Base-by-base conservation (phyloP, 2,329 filamentous ascomycete species). In the Zymoseptoria tritici region DNA sequence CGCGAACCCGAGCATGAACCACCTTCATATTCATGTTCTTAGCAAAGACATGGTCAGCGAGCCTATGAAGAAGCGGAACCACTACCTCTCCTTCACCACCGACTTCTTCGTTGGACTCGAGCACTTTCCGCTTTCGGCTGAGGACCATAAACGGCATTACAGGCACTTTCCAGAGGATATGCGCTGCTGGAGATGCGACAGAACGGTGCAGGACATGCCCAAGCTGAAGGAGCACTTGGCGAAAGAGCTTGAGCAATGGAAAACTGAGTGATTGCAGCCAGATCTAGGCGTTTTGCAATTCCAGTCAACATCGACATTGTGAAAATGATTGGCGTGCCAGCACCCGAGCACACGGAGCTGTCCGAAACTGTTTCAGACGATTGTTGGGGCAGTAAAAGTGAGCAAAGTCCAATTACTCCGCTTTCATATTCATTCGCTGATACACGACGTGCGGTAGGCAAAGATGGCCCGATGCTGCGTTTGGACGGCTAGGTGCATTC, bases 81-180 rank as follows among this genome's bases (percentile, higher is more conserved):
- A 97, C 76, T 97, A 97, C 76, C 90, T 94, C 71, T 94, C 89
- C 64, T 97, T 97, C 75, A 85, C 84, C 31, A 95, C 92, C 56
- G 83, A 83, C 3, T 99, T 97, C 72, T 83, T 99, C 21, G 83
- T 97, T 11, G 80, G 82, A 16, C 70, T 97, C 24, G 85, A 85
- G 21, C 89, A 92, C 61, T 93, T 97, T 55, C 93, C 94, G 4
- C 76, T 97, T 29, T 79, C 80, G 0, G 63, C 77, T 24, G 83
- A 86, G 57, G 90, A 95, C 72, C 73, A 76, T 52, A 77, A 90
- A 60, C 80, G 86, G 64, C 80, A 81, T 19, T 91, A 88, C 74
- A 55, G 52, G 50, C 61, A 65, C n/a, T 74, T 91, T 63, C 76
- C 80, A 42, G 74, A 76, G 61, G 86, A 91, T 60, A 80, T 96